Percentiles rank a stretch among this genome's conserved stretches.
Evolutionary conservation across 2,329 filamentous ascomycete genomes (phyloP).

Genomic region (Alternaria burnsii): DNA sequence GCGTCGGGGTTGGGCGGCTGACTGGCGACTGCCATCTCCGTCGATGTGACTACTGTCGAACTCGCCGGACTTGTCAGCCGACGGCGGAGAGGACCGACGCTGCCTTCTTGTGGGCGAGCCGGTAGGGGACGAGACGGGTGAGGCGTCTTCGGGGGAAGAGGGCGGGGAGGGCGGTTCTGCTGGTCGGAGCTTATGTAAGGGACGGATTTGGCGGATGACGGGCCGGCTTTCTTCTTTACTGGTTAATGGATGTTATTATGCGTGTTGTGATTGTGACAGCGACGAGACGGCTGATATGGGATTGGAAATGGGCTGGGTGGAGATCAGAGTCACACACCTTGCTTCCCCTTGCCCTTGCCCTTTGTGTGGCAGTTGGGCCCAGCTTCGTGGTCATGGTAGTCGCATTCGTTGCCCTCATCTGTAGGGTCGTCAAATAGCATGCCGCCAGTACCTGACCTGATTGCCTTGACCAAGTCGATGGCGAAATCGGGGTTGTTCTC

Average conservation of each 20-base stretch:
- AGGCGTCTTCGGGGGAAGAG: conserved; percentile 34
- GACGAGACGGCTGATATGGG: conserved; percentile 13
- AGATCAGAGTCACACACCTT: conserved; percentile 47
- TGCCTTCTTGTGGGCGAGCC: conserved; percentile 44
- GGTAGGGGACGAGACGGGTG: conserved; percentile 37
- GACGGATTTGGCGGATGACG: conserved; percentile 41
- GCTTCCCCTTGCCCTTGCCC: conserved; percentile 44
- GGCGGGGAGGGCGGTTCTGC: conserved; percentile 43
- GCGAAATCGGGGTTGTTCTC: conserved; percentile 61
- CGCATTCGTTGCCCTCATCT: conserved; percentile 53
- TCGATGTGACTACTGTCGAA: conserved; percentile 46
- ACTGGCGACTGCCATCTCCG: conserved; percentile 41
- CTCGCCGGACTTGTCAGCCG: conserved; percentile 48
- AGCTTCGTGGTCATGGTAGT: conserved; percentile 61
- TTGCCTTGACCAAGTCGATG: conserved; percentile 62
- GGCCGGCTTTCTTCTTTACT: conserved; percentile 48
- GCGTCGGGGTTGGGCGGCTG: conserved; percentile 36
- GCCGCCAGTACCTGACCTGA: conserved; percentile 59
- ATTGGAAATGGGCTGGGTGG: conserved; percentile 17
- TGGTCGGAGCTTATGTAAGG: conserved; percentile 41
- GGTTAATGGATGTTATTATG: conserved; percentile 50
- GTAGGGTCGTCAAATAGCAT: conserved; percentile 64
- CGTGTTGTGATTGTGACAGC: conserved; percentile 25
- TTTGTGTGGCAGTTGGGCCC: conserved; percentile 52
- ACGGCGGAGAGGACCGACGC: conserved; percentile 46